Conservation (phyloP, 768 basidiomycete species). For the Tulasnella sp. region DNA sequence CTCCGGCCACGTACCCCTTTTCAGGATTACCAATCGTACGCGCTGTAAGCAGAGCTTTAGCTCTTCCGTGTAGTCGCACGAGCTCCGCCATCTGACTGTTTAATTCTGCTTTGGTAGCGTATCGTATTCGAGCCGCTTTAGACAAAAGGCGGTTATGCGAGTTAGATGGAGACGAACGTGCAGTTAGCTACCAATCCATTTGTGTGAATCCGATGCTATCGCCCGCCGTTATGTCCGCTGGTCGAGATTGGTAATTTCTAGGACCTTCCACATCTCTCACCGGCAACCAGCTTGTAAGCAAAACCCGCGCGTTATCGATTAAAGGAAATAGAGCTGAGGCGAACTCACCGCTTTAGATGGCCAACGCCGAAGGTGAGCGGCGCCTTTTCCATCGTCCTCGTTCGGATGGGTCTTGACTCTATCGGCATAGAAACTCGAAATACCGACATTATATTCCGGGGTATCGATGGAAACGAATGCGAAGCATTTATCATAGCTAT, state of each 20-base stretch:
- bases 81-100: not conserved
- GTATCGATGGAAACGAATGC: not conserved
- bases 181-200: too few species aligned
- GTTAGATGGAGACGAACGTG: too few species aligned
- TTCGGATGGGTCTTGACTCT: too few species aligned
- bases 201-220: too few species aligned
- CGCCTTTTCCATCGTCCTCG: too few species aligned
- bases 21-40: not conserved
- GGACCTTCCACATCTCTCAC: not conserved
- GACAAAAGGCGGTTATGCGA: too few species aligned
- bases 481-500: not conserved
- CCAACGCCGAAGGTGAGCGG: too few species aligned
- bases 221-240: too few species aligned
- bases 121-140: not conserved
- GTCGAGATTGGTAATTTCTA: not conserved
- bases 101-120: not conserved
- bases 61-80: too few species aligned
- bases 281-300: not conserved
- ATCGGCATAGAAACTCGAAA: not conserved
- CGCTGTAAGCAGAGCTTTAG: not conserved
- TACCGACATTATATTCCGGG: not conserved
- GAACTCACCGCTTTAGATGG: not conserved
- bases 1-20: not conserved
- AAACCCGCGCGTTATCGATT: not conserved
- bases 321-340: not conserved